Conservation (phyloP, 257 asterid species). For the Solanum sejunctum region DNA sequence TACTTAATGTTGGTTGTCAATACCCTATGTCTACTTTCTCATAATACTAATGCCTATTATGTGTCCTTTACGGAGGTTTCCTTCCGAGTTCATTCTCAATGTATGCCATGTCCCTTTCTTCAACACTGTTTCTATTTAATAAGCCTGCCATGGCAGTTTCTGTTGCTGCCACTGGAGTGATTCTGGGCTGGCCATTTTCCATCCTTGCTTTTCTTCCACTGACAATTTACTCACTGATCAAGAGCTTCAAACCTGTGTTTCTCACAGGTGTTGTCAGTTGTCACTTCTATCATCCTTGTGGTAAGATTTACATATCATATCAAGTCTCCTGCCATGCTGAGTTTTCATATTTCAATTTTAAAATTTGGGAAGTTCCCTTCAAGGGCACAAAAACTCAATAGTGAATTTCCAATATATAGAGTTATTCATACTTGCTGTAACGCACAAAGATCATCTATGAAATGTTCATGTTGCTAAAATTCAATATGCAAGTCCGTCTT, state of each 20-base stretch:
- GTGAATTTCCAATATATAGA: background rate
- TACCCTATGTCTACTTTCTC: background rate
- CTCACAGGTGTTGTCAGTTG: constrained; percentile 32
- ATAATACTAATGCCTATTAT: background rate
- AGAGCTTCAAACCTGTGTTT: constrained; percentile 52
- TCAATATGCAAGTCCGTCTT: background rate
- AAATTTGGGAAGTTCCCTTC: background rate
- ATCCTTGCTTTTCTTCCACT: constrained; percentile 88
- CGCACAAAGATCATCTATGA: background rate
- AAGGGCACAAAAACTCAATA: background rate
- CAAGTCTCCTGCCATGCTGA: background rate
- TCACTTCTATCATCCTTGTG: constrained; percentile 49
- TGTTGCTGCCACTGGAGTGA: constrained; percentile 78
- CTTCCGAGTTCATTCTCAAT: constrained; percentile 96
- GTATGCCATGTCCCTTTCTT: constrained; percentile 93
- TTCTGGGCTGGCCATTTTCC: constrained; percentile 98
- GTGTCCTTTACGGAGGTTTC: constrained; percentile 51
- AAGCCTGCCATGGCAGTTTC: constrained; percentile 84
- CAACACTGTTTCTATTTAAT: constrained; percentile 77
- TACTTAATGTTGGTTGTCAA: background rate
- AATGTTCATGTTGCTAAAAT: background rate
- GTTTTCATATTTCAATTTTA: background rate
- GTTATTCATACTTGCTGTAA: background rate
- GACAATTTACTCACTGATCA: constrained; percentile 57
- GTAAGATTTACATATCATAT: constrained; percentile 30